phyloP scores from a whole-genome alignment of 2,329 filamentous ascomycete genomes.

The Aspergillus fructus region DNA sequence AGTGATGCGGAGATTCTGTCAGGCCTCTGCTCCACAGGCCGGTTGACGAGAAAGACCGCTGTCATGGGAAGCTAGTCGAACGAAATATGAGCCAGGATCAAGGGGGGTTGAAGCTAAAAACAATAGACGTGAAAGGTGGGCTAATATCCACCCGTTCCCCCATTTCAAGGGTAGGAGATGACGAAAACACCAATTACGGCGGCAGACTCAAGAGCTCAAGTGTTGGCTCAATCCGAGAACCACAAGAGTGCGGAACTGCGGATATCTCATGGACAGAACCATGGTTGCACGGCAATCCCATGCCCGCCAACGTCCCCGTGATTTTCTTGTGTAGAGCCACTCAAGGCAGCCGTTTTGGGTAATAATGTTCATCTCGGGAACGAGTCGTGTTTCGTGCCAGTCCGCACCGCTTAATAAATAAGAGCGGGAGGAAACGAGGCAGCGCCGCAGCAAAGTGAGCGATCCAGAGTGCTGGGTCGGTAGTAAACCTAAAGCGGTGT shows the following conservation, averaged over 20 bases:
- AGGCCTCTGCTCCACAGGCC: conserved; percentile 5
- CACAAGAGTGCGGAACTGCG: conserved; percentile 1
- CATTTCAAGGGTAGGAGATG: neutral
- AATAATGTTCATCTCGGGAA: conserved; percentile 1
- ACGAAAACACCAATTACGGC: conserved; percentile 8
- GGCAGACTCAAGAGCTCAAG: neutral
- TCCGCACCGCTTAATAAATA: conserved; percentile 9
- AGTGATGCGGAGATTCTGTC: conserved; percentile 10
- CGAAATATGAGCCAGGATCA: conserved; percentile 9
- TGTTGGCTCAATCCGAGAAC: conserved; percentile 10
- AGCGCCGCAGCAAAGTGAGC: conserved; percentile 6
- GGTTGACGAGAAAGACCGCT: neutral
- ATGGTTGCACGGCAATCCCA: conserved; percentile 6
- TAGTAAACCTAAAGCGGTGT: conserved; percentile 16
- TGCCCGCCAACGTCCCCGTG: neutral
- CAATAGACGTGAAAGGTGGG: conserved; percentile 2
- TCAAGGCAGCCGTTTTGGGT: neutral
- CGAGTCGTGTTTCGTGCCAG: neutral
- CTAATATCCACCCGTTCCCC: conserved; percentile 5
- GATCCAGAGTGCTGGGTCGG: conserved; percentile 16
- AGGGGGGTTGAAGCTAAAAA: conserved; percentile 8
- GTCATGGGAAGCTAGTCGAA: conserved; percentile 1
- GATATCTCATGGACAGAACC: conserved; percentile 6
- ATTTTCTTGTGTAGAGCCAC: conserved; percentile 1
- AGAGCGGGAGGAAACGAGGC: conserved; percentile 15